phyloP scores from a whole-genome alignment of 768 basidiomycete species.

The Galerina marginata region DNA sequence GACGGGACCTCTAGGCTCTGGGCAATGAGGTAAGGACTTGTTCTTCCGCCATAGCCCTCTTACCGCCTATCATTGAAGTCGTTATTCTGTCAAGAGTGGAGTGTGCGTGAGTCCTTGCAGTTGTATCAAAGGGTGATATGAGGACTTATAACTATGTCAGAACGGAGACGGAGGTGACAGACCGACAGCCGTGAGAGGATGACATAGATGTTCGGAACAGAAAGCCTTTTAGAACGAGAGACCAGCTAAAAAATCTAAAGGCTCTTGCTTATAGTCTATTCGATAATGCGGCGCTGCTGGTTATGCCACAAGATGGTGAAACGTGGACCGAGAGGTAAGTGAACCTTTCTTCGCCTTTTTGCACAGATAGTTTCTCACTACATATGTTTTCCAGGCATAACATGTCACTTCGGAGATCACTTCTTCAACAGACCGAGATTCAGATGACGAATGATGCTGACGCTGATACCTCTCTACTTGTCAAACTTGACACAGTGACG shows the following conservation, averaged over 20 bases:
- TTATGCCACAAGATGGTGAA: neutral
- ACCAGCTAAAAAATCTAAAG: neutral
- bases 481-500: too few species aligned
- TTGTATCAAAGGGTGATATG: too few species aligned
- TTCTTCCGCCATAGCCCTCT: too few species aligned
- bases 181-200: constrained; percentile 6
- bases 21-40: too few species aligned
- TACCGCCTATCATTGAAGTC: too few species aligned
- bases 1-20: too few species aligned
- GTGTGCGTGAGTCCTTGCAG: neutral
- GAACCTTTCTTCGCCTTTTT: neutral
- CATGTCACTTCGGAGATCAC: neutral
- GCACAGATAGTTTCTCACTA: too few species aligned
- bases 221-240: neutral
- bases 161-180: neutral
- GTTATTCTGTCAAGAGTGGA: neutral
- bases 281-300: neutral
- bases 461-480: neutral
- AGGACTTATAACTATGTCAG: neutral
- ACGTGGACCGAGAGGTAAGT: neutral
- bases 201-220: neutral
- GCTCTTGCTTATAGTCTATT: neutral
- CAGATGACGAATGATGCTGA: constrained; percentile 8
- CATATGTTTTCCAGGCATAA: neutral
- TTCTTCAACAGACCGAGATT: neutral